A percentile compares a stretch with the other conserved stretches of the same genome.
Evolutionary conservation across 768 basidiomycete genomes (phyloP).

Genomic region (Nidularia sp.): DNA sequence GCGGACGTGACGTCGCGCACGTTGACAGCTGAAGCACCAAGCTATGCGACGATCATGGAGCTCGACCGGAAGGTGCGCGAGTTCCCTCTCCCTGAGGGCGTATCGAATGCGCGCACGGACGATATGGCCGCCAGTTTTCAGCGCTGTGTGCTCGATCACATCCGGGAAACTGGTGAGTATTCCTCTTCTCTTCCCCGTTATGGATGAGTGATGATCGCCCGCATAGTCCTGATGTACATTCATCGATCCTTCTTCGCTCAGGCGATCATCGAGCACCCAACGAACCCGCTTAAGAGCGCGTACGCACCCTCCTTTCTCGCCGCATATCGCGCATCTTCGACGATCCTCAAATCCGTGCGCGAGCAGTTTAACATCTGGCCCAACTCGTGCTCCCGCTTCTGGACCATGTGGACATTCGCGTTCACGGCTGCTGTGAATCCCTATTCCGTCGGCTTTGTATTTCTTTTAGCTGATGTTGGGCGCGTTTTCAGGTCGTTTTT

Average conservation of each 20-base stretch:
- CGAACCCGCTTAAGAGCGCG: conserved; percentile 60
- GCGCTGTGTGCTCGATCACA: conserved; percentile 44
- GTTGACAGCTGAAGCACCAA: conserved; percentile 59
- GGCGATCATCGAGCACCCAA: conserved; percentile 64
- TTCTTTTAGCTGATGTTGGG: background rate
- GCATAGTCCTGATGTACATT: conserved; percentile 54
- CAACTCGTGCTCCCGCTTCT: conserved; percentile 47
- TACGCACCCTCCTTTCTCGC: conserved; percentile 67
- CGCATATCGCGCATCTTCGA: conserved; percentile 53
- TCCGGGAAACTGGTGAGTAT: conserved; percentile 38
- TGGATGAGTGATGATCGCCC: background rate
- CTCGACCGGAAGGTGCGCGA: conserved; percentile 67
- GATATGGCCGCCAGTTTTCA: conserved; percentile 38
- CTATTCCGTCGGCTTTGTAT: background rate
- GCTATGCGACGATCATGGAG: conserved; percentile 62
- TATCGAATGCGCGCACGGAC: conserved; percentile 24
- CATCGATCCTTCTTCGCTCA: conserved; percentile 70
- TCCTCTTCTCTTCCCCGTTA: background rate
- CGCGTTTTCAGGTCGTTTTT: conserved; percentile 55
- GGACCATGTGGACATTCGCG: conserved; percentile 60
- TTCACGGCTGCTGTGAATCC: conserved; percentile 48
- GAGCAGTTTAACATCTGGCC: conserved; percentile 47
- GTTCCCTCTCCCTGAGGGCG: conserved; percentile 48
- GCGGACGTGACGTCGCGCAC: conserved; percentile 61
- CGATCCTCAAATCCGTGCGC: conserved; percentile 46